phyloP scores from a whole-genome alignment of 2,329 filamentous ascomycete genomes.

The Pseudonectria buxi region DNA sequence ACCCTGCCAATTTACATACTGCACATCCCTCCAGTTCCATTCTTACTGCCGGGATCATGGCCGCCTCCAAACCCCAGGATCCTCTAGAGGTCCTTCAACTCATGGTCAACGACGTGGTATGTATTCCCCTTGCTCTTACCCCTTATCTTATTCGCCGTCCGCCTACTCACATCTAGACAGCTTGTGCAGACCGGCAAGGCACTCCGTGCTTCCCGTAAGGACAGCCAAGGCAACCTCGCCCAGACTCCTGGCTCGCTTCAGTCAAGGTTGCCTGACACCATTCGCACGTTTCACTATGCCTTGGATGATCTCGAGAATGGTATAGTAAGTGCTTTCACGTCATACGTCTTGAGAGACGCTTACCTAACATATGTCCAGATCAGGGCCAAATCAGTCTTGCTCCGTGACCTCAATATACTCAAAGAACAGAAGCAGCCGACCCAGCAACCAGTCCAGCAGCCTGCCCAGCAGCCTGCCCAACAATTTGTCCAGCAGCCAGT shows the following conservation, averaged over 20 bases:
- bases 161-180: slow-evolving; percentile 27
- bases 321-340: slow-evolving; percentile 39
- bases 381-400: slow-evolving; percentile 47
- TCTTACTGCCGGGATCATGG: slow-evolving; percentile 17
- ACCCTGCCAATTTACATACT: neutral
- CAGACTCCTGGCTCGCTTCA: slow-evolving; percentile 28
- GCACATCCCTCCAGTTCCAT: neutral
- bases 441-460: slow-evolving; percentile 8
- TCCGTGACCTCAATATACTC: slow-evolving; percentile 44
- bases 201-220: slow-evolving; percentile 41
- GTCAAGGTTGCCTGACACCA: slow-evolving; percentile 40
- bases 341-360: too few relatives aligned
- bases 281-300: slow-evolving; percentile 43
- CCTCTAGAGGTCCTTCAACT: slow-evolving; percentile 43
- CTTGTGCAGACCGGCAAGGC: slow-evolving; percentile 54
- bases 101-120: slow-evolving; percentile 49
- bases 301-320: slow-evolving; percentile 52
- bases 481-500: slow-evolving; percentile 11
- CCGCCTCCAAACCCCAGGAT: slow-evolving; percentile 28
- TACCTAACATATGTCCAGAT: slow-evolving; percentile 21
- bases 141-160: neutral
- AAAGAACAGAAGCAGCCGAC: slow-evolving; percentile 21
- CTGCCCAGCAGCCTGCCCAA: too few relatives aligned
- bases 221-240: slow-evolving; percentile 34
- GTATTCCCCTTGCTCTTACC: slow-evolving; percentile 16